Evolutionary conservation across 1,284 basidiomycete species (phyloP).

Genomic region (Tetrapyrgos nigripes): DNA sequence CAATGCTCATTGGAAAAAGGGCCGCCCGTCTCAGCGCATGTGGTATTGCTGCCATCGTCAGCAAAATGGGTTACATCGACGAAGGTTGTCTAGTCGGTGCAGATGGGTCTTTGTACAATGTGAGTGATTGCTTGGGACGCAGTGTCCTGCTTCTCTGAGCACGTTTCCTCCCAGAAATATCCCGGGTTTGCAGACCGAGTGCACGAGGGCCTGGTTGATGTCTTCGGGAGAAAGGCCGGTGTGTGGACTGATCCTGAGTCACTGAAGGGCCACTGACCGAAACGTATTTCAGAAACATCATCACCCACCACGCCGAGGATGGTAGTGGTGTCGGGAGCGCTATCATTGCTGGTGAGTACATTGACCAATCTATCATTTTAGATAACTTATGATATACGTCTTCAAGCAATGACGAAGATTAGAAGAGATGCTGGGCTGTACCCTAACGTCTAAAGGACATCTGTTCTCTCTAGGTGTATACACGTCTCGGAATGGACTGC

Average conservation of each 20-base stretch:
- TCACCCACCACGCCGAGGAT: conserved; percentile 93
- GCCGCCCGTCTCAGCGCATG: conserved; percentile 90
- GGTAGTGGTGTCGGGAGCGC: conserved; percentile 96
- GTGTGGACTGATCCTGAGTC: conserved; percentile 33
- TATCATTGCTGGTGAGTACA: conserved; percentile 85
- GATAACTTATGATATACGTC: conserved; percentile 1
- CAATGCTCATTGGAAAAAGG: conserved; percentile 88
- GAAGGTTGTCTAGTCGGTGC: conserved; percentile 90
- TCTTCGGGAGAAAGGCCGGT: conserved; percentile 96
- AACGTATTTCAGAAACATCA: conserved; percentile 71
- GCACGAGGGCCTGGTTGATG: conserved; percentile 88
- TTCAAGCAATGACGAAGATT: conserved; percentile 45
- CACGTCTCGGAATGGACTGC: not conserved
- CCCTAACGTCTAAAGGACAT: conserved; percentile 31
- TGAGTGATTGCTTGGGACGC: conserved; percentile 44
- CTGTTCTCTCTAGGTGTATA: not conserved
- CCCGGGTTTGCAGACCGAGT: conserved; percentile 90
- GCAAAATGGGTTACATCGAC: conserved; percentile 91
- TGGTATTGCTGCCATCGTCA: conserved; percentile 93
- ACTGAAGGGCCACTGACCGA: not conserved
- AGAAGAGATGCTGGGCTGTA: conserved; percentile 45
- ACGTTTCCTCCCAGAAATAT: conserved; percentile 75
- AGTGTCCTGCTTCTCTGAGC: not conserved
- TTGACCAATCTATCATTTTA: conserved; percentile 7
- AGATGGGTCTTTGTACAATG: conserved; percentile 93